Base-by-base conservation (phyloP, 2,329 filamentous ascomycete genomes). In the Aspergillus amoenus region DNA sequence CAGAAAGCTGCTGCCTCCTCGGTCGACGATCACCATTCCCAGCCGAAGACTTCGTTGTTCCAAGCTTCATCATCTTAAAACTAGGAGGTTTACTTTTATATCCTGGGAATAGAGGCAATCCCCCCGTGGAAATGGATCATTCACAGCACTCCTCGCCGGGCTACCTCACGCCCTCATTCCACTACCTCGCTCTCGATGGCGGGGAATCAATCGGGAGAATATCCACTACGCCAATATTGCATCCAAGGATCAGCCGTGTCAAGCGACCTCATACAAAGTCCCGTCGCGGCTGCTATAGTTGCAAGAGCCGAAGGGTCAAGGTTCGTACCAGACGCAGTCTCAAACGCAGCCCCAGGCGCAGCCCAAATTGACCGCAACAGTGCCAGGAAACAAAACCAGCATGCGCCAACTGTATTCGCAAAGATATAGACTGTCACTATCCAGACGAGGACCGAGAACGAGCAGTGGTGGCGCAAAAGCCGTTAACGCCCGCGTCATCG, bases 301-400 rank as follows among this genome's bases (percentile, higher is more conserved):
- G 76, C 65, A 77, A 78, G 58, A 65, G 63, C 8, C 61, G 76
- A 13, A 81, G 78, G 61, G 79, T 82, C 54, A 82, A 82, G 66
- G 80, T 78, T 59, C 68, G 40, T 18, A 15, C 12, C 1, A 30
- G 30, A 18, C 18, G 18, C 18, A 18, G 18, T 3, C 18, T 18
- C 18, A 18, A 18, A 18, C 18, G 18, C 18, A 18, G 18, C 2
- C 18, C 32, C 13, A 9, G 32, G 12, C 24, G 11, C 30, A 12
- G 13, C 17, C n/a, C 18, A 7, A 3, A 34, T 17, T 21, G 12
- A 21, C 39, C 4, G 37, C 3, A 12, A 8, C 21, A 73, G 69
- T 76, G 73, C 57, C 69, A 68, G 59, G 74, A 76, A 60, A 73
- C 70, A 57, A 72, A 68, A 62, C 73, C 74, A 4, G 64, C 67